A percentile compares a stretch with the other conserved stretches of the same genome.
Conservation (phyloP, 2,329 filamentous ascomycete genomes). For the Cryphonectria radicalis region DNA sequence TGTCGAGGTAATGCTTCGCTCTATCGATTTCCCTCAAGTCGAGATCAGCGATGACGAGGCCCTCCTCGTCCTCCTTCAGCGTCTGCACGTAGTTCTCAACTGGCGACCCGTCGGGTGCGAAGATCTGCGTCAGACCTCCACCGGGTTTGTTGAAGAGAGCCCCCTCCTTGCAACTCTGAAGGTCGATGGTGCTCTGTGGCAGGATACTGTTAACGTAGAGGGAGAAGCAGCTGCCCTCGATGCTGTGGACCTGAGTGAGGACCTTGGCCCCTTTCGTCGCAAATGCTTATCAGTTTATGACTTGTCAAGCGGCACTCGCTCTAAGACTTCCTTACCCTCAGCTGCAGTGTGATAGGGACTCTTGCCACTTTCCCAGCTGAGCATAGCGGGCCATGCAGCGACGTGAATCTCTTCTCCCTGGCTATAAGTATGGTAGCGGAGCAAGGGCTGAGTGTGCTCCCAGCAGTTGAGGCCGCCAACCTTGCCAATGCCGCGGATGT, state of each 20-base stretch:
- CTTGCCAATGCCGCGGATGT: constrained; percentile 51
- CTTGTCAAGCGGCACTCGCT: not conserved
- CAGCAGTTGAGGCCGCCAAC: constrained; percentile 61
- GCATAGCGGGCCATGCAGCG: constrained; percentile 33
- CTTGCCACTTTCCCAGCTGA: not conserved
- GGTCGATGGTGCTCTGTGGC: constrained; percentile 30
- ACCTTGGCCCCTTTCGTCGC: constrained; percentile 26
- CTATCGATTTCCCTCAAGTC: constrained; percentile 49
- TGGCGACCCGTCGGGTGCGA: constrained; percentile 52
- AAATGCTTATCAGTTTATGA: not conserved
- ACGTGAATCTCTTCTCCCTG: constrained; percentile 36
- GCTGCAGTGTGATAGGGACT: not conserved
- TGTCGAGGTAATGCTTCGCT: constrained; percentile 46
- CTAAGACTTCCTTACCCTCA: not conserved
- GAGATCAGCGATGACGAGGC: constrained; percentile 55
- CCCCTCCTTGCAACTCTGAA: not conserved
- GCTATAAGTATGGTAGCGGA: constrained; percentile 37
- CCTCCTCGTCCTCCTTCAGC: constrained; percentile 46
- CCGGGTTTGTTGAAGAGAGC: constrained; percentile 35
- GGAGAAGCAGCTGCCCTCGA: constrained; percentile 36
- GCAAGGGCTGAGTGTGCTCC: constrained; percentile 60
- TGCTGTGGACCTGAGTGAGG: constrained; percentile 33
- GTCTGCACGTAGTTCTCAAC: constrained; percentile 34
- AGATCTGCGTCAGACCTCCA: constrained; percentile 54
- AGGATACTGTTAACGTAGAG: constrained; percentile 34